phyloP scores from a whole-genome alignment of 2,329 filamentous ascomycete genomes.

The Verruconis gallopava region DNA sequence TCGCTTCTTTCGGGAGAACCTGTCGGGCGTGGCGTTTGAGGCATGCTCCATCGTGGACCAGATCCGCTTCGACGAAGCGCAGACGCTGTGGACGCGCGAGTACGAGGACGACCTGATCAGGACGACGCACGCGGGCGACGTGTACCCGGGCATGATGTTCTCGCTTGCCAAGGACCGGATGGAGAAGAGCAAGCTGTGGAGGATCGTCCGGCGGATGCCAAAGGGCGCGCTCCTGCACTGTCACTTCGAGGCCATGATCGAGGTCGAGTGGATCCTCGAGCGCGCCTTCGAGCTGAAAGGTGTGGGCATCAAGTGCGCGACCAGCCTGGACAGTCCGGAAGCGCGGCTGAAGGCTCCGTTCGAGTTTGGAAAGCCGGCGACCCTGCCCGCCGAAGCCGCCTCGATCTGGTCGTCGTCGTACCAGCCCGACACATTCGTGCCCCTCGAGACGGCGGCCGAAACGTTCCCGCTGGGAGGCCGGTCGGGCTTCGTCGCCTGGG shows the following conservation, averaged over 20 bases:
- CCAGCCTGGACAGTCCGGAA: slow-evolving; percentile 40
- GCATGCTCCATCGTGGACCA: slow-evolving; percentile 69
- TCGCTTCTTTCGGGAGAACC: slow-evolving; percentile 54
- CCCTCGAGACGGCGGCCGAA: slow-evolving; percentile 50
- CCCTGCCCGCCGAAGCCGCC: slow-evolving; percentile 24
- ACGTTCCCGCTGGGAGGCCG: slow-evolving; percentile 62
- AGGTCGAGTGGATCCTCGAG: slow-evolving; percentile 67
- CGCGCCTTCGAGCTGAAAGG: slow-evolving; percentile 58
- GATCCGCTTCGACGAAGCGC: slow-evolving; percentile 66
- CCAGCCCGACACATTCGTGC: slow-evolving; percentile 42
- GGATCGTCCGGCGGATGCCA: slow-evolving; percentile 73
- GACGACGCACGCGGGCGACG: slow-evolving; percentile 39
- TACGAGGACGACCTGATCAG: slow-evolving; percentile 58
- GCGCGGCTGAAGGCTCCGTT: slow-evolving; percentile 44
- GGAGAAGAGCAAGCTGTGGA: slow-evolving; percentile 74
- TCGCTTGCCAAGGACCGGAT: slow-evolving; percentile 72
- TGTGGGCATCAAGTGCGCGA: slow-evolving; percentile 54
- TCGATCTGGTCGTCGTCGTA: slow-evolving; percentile 59
- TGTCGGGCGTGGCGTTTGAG: slow-evolving; percentile 65
- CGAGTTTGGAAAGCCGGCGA: slow-evolving; percentile 34
- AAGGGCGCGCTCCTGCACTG: slow-evolving; percentile 80
- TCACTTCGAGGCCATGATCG: slow-evolving; percentile 83
- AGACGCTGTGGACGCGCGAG: slow-evolving; percentile 61
- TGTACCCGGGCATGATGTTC: slow-evolving; percentile 92
- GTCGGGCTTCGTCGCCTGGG: slow-evolving; percentile 61